Base-by-base conservation (phyloP, 176 grass and related monocot species). In the Lolium rigidum region DNA sequence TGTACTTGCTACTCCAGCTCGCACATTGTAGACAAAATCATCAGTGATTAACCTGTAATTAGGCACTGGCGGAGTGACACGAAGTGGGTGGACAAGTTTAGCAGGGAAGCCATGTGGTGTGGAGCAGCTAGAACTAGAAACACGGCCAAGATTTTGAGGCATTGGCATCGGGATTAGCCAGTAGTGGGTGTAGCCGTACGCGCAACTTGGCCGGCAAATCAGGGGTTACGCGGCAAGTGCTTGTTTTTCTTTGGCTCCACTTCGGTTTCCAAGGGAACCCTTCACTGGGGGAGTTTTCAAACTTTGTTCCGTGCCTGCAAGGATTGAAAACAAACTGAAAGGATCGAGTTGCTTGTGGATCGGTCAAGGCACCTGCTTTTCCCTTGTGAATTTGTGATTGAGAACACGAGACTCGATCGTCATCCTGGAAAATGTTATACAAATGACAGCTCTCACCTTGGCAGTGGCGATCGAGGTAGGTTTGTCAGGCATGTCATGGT, bases 81-180 rank as follows among this genome's bases (percentile, higher is more conserved):
- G 10, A 51, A 14, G 50, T 52, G 50, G 13, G 51, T 11, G 51
- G 51, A 6, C 51, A 55, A 55, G 71, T 12, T 55, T 10, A 18
- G 2, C 13, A 55, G 74, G 18, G 48, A 48, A 41, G 41, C 25
- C 85, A 87, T 64, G 78, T 74, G 77, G 70, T 25, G 18, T 51
- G 49, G 41, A 43, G 31, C 8, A 18, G 74, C 28, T 69, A 39
- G 56, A 87, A 81, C 28, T 69, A 39, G 56, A 87, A 81, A 74
- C 85, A 86, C 21, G 85, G 85, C 76, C 77, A 86, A 73, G 77
- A 80, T 81, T 86, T 86, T 70, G 74, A 69, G 84, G 62, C 84
- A 26, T 4, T 4, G 47, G 41, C 51, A 17, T 46, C 17, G 48
- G 69, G 82, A 74, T 84, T 84, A 64, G 82, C 39, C 4, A 5